Conservation (phyloP, 139 green algal genomes). For the Picocystis salinarum region DNA sequence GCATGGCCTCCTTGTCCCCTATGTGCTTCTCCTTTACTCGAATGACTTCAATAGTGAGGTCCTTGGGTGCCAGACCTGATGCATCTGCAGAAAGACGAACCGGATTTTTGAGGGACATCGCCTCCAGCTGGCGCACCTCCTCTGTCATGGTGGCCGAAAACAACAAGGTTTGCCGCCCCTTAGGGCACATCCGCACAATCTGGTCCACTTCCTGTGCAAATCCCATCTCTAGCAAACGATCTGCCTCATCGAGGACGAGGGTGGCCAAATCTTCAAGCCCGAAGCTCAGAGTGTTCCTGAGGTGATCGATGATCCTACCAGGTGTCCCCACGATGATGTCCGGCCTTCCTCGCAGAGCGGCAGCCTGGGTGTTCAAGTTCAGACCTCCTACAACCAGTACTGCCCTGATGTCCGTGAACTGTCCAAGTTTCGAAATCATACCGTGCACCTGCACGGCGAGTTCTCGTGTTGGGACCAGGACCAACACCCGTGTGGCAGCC, state of each 20-base stretch:
- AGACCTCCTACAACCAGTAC: constrained; percentile 87
- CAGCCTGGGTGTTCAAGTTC: constrained; percentile 58
- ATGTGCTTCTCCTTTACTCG: constrained; percentile 40
- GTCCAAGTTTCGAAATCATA: constrained; percentile 77
- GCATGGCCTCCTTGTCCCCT: constrained; percentile 60
- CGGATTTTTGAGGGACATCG: constrained; percentile 52
- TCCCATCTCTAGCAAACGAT: constrained; percentile 77
- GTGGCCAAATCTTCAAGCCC: constrained; percentile 78
- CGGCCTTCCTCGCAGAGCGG: constrained; percentile 40
- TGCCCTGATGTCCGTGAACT: constrained; percentile 75
- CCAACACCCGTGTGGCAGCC: constrained; percentile 49
- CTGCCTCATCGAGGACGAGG: constrained; percentile 86
- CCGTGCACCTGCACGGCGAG: constrained; percentile 86
- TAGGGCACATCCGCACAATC: constrained; percentile 62
- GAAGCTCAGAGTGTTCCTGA: constrained; percentile 64
- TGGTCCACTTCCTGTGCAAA: constrained; percentile 68
- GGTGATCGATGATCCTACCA: constrained; percentile 77
- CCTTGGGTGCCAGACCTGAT: constrained; percentile 27
- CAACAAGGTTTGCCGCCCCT: constrained; percentile 80
- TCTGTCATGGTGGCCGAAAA: constrained; percentile 63
- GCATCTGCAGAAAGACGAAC: constrained; percentile 79
- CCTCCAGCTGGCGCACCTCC: constrained; percentile 60
- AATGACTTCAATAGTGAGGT: constrained; percentile 73
- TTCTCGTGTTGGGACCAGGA: constrained; percentile 78
- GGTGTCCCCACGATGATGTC: constrained; percentile 89